Evolutionary conservation across 768 basidiomycete genomes (phyloP).

Genomic region (Mycena crocata): DNA sequence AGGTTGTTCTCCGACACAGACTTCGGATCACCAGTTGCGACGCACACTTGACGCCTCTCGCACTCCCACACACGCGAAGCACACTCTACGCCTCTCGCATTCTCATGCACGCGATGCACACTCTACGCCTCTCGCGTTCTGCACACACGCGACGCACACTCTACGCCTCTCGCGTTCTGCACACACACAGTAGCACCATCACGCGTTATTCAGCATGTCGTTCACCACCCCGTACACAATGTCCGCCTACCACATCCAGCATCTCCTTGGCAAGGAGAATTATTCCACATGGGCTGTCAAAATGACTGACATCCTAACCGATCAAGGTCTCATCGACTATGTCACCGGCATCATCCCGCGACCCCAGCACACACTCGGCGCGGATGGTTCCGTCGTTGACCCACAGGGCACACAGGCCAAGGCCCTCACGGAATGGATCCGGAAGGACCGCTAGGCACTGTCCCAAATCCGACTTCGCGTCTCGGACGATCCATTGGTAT

Average conservation of each 20-base stretch:
- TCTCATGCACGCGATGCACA: too few species aligned
- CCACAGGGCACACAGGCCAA: background rate
- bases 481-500: too few species aligned
- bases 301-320: conserved; percentile 12
- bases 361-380: background rate
- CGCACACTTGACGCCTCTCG: background rate
- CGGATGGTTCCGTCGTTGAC: background rate
- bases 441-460: conserved; percentile 42
- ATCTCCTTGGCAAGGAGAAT: too few species aligned
- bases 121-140: background rate
- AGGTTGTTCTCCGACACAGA: background rate
- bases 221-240: background rate
- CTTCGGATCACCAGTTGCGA: background rate
- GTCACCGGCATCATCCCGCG: background rate
- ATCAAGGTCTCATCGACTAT: conserved; percentile 1
- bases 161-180: too few species aligned
- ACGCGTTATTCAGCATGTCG: too few species aligned
- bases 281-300: conserved; percentile 10
- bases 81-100: conserved; percentile 4
- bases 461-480: too few species aligned
- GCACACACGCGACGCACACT: background rate
- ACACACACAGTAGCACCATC: too few species aligned
- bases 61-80: too few species aligned
- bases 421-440: background rate
- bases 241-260: conserved; percentile 7